Evolutionary conservation across 2,329 filamentous ascomycete species (phyloP).

Genomic region (Verticillium tricorpus): DNA sequence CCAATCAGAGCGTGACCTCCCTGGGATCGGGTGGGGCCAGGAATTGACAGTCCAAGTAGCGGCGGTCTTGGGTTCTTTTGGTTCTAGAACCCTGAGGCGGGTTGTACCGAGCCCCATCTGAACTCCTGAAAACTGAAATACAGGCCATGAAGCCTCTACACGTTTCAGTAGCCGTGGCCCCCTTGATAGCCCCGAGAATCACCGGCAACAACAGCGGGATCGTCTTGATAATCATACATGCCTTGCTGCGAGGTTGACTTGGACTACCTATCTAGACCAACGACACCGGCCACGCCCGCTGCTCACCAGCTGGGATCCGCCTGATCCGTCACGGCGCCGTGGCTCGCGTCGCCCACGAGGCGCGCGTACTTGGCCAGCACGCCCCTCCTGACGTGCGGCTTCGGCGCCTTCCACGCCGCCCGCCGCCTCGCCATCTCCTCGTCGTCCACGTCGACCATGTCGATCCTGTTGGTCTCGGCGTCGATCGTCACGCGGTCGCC

Average conservation of each 20-base stretch:
- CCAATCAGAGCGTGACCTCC: neutral
- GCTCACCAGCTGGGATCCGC: constrained; percentile 19
- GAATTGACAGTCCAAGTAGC: neutral
- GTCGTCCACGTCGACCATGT: constrained; percentile 55
- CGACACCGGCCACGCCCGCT: neutral
- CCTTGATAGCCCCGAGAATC: too few relatives aligned
- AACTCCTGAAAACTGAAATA: too few relatives aligned
- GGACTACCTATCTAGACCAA: neutral
- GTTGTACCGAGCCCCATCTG: neutral
- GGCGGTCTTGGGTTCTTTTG: neutral
- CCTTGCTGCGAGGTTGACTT: too few relatives aligned
- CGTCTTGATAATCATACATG: too few relatives aligned
- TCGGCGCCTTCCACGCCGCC: constrained; percentile 65
- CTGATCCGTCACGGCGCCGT: constrained; percentile 81
- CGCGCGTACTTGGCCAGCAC: constrained; percentile 85
- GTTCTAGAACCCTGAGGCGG: neutral
- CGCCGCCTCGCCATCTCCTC: constrained; percentile 64
- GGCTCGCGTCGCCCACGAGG: constrained; percentile 85
- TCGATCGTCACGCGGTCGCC: constrained; percentile 86
- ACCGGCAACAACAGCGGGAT: too few relatives aligned
- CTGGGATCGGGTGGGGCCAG: neutral
- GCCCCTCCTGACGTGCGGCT: constrained; percentile 71
- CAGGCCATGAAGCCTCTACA: too few relatives aligned
- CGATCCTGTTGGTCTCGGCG: constrained; percentile 74
- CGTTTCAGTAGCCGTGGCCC: too few relatives aligned